Evolutionary conservation across 352 stramenopile species (phyloP), one percentile per base, ranked within the genome.

Genomic region (Phytophthora vignae): DNA sequence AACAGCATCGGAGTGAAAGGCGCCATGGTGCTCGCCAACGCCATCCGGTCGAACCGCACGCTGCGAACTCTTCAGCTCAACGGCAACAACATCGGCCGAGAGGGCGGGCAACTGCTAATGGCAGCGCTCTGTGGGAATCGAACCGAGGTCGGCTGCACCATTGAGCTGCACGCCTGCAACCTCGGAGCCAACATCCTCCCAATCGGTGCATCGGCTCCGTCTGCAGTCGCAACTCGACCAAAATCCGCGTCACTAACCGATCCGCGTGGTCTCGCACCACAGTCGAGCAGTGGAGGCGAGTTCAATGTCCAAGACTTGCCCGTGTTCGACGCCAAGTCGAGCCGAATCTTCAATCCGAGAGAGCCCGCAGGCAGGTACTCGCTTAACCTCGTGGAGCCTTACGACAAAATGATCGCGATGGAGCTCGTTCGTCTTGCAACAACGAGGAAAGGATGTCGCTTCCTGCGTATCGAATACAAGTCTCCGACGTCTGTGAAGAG

Each of bases 1-100:
- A 95, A 95, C 69, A 94, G 85, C 55, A 81, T 95, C 8, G 87
- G 85, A 4, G 88, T 82, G 46, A 90, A 90, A 50, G 88, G 87
- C 2, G 87, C 88, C 15, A 76, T 91, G 67, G 85, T 93, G 50
- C 69, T 95, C 4, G 88, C 87, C 21, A 88, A 85, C 22, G 87
- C 85, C 4, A 71, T 93, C 3, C 84, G 85, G 10, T 74, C 74
- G 3, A 95, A 88, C 25, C 69, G 71, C 2, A 87, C 87, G n/a
- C 65, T 95, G 14, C 76, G 83, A 1, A 83, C 71, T 17, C 74
- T 96, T 22, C 76, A 86, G 38, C 65, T 96, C n/a, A 91, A 93
- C 61, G 88, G 88, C 21, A 95, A 95, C 54, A 91, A 81, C 49
- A 84, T 94, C 42, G 84, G 85, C 19, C 71, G 81, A 33, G 87